Conservation (phyloP, 2,329 filamentous ascomycete genomes). For the Sporothrix protearum region DNA sequence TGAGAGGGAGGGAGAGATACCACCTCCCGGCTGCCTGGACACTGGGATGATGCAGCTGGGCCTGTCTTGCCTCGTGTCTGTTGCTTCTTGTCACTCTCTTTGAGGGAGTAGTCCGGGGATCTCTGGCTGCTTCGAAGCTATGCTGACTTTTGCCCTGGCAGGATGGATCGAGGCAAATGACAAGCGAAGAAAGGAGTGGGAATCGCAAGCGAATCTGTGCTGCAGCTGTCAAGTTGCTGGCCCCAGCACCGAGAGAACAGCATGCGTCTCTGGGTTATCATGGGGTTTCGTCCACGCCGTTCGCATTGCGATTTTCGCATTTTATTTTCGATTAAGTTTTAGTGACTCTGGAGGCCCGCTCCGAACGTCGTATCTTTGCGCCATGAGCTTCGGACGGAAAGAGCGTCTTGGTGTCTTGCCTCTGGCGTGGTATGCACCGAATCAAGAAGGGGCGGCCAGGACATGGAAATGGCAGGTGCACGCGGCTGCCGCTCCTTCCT, state of each 20-base stretch:
- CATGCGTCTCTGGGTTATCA: not conserved
- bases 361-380: conserved; percentile 7
- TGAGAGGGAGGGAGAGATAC: not conserved
- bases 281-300: not conserved
- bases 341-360: not conserved
- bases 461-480: not conserved
- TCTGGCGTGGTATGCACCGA: not conserved
- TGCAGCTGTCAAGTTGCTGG: not conserved
- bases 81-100: not conserved
- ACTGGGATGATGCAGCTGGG: not conserved
- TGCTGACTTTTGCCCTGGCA: not conserved
- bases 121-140: not conserved
- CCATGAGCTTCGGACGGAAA: not conserved
- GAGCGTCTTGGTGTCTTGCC: not conserved
- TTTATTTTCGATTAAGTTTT: not conserved
- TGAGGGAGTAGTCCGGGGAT: not conserved
- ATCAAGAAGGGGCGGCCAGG: not conserved
- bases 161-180: not conserved
- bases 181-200: not conserved
- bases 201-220: not conserved
- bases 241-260: not conserved
- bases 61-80: not conserved
- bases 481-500: conserved; percentile 6
- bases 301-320: not conserved
- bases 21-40: not conserved